These are phyloP conservation scores for Aspergillus ostianus DNA, from an alignment of 495 filamentous ascomycete genomes.

Conservation along the genomic window DNA sequence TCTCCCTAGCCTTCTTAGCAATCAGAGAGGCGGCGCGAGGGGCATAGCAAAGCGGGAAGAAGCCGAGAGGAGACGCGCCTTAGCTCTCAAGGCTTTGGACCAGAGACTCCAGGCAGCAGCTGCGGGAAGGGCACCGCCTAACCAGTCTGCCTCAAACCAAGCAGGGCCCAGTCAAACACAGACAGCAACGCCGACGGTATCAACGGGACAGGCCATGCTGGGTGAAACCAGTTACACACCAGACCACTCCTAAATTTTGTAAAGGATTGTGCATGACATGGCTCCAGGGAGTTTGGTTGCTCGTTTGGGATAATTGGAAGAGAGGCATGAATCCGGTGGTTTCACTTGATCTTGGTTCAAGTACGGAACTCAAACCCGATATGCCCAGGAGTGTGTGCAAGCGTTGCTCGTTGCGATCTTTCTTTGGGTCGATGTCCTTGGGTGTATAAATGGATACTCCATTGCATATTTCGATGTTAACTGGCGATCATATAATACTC, in stretches of 20 bases:
- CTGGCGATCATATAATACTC: neutral
- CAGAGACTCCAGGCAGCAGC: slow-evolving; percentile 85
- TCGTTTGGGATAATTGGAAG: slow-evolving; percentile 13
- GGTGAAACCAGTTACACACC: slow-evolving; percentile 70
- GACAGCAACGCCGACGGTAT: slow-evolving; percentile 32
- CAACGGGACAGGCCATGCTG: slow-evolving; percentile 48
- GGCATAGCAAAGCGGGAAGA: slow-evolving; percentile 71
- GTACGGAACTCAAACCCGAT: too few relatives aligned
- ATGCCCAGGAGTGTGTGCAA: too few relatives aligned
- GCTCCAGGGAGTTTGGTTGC: slow-evolving; percentile 16
- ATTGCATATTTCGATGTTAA: neutral
- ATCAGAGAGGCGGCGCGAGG: slow-evolving; percentile 34
- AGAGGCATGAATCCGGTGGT: neutral
- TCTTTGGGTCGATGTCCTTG: neutral
- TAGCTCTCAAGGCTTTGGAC: slow-evolving; percentile 89
- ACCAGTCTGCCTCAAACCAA: slow-evolving; percentile 36
- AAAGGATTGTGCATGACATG: slow-evolving; percentile 5
- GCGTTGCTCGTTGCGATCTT: neutral
- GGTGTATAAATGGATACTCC: neutral
- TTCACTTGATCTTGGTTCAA: neutral
- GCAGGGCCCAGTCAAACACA: slow-evolving; percentile 40
- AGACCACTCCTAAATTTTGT: slow-evolving; percentile 49
- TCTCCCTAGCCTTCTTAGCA: slow-evolving; percentile 59
- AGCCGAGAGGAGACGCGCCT: slow-evolving; percentile 81
- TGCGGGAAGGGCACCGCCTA: slow-evolving; percentile 38